Conservation (phyloP, 2,329 filamentous ascomycete species). For the Stachybotrys echinatus region DNA sequence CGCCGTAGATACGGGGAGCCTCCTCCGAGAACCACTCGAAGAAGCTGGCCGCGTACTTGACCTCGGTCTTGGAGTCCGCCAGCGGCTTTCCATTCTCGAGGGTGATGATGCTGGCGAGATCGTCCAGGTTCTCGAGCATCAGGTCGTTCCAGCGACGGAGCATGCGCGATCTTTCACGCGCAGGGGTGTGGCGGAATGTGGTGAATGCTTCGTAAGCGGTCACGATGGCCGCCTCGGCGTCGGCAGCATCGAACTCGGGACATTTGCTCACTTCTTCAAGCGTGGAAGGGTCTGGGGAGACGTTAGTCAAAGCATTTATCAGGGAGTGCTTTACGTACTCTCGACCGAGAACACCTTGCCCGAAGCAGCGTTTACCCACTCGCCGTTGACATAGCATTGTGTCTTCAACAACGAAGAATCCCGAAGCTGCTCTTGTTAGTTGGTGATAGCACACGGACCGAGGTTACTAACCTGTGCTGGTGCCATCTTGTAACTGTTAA, state of each 20-base stretch:
- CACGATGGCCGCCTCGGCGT: conserved; percentile 65
- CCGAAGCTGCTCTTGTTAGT: conserved; percentile 54
- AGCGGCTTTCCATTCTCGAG: conserved; percentile 69
- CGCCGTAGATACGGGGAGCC: conserved; percentile 43
- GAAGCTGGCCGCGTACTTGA: conserved; percentile 53
- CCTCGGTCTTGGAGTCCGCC: conserved; percentile 54
- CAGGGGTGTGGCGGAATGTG: conserved; percentile 54
- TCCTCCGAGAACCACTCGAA: conserved; percentile 63
- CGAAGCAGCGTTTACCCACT: conserved; percentile 68
- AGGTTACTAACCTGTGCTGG: not conserved
- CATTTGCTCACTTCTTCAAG: conserved; percentile 63
- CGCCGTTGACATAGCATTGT: conserved; percentile 68
- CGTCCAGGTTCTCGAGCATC: conserved; percentile 60
- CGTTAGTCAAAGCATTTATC: not conserved
- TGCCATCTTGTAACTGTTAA: too few species aligned
- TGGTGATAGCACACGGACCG: not conserved
- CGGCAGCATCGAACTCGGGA: conserved; percentile 65
- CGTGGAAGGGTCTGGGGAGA: conserved; percentile 62
- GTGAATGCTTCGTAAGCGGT: conserved; percentile 56
- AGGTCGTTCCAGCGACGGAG: conserved; percentile 63
- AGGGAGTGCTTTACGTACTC: conserved; percentile 33
- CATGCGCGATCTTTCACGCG: conserved; percentile 53
- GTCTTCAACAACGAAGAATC: conserved; percentile 64
- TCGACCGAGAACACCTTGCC: conserved; percentile 69
- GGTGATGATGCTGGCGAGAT: conserved; percentile 62